Evolutionary conservation across 2,329 filamentous ascomycete species (phyloP).

Genomic region (Aspergillus fijiensis): DNA sequence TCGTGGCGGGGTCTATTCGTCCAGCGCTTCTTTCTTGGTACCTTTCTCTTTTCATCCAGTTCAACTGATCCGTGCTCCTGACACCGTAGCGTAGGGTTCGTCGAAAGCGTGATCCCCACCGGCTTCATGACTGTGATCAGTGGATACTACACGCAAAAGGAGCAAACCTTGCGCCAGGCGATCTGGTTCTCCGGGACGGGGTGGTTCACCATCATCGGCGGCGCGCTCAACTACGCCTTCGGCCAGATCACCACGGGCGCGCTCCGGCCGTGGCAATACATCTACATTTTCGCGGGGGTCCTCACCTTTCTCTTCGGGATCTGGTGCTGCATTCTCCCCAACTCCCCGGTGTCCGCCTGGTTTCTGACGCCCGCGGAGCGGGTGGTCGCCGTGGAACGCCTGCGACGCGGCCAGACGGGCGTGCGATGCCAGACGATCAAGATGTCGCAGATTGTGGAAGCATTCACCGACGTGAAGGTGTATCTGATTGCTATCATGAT

Average conservation of each 20-base stretch:
- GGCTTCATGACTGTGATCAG: slow-evolving; percentile 65
- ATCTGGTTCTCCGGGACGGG: slow-evolving; percentile 64
- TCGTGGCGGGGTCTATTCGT: slow-evolving; percentile 63
- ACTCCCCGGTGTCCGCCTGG: slow-evolving; percentile 66
- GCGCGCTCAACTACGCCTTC: slow-evolving; percentile 66
- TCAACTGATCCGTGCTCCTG: neutral
- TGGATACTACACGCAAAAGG: slow-evolving; percentile 63
- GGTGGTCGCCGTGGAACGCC: slow-evolving; percentile 63
- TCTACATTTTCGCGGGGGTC: slow-evolving; percentile 65
- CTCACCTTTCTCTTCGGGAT: slow-evolving; percentile 65
- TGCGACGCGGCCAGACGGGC: slow-evolving; percentile 63
- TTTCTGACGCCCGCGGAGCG: slow-evolving; percentile 65
- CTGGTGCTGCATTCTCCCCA: slow-evolving; percentile 65
- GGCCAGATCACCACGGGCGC: slow-evolving; percentile 58
- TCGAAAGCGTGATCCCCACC: slow-evolving; percentile 65
- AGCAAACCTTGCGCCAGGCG: slow-evolving; percentile 64
- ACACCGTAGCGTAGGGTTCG: slow-evolving; percentile 43
- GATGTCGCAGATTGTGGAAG: slow-evolving; percentile 57
- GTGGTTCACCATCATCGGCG: slow-evolving; percentile 62
- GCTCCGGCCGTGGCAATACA: slow-evolving; percentile 66
- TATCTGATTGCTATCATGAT: slow-evolving; percentile 68
- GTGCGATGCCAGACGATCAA: slow-evolving; percentile 64
- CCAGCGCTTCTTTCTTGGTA: slow-evolving; percentile 62
- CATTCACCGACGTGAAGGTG: slow-evolving; percentile 59
- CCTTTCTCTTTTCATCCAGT: neutral